phyloP scores from a whole-genome alignment of 768 basidiomycete species.

The Mycena latifolia region DNA sequence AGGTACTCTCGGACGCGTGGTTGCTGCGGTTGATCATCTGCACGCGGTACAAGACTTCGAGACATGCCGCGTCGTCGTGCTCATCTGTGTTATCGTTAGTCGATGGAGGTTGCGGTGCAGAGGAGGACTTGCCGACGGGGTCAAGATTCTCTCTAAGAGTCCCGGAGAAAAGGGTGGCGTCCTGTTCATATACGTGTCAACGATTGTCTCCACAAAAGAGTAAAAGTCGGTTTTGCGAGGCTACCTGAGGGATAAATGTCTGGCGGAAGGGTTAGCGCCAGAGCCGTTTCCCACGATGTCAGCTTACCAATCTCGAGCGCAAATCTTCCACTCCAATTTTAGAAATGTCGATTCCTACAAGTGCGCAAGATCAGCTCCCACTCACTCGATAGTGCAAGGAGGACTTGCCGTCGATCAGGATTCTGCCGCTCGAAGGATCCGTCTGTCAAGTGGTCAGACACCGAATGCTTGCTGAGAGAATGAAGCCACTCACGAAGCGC shows the following conservation, averaged over 20 bases:
- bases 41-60: constrained; percentile 86
- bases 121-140: constrained; percentile 20
- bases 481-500: constrained; percentile 59
- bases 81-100: constrained; percentile 51
- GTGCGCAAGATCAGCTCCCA: background rate
- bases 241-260: constrained; percentile 61
- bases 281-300: background rate
- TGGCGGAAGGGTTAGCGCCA: background rate
- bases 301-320: constrained; percentile 26
- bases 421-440: constrained; percentile 71
- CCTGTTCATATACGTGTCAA: constrained; percentile 43
- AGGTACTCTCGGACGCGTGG: constrained; percentile 61
- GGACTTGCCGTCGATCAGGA: constrained; percentile 66
- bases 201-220: no score
- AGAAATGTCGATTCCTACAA: constrained; percentile 67
- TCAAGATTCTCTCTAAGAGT: constrained; percentile 47
- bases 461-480: background rate
- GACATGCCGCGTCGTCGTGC: constrained; percentile 81
- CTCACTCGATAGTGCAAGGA: background rate
- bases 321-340: constrained; percentile 66
- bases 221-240: no score
- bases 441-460: constrained; percentile 43
- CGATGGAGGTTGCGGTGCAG: background rate
- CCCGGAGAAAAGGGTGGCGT: constrained; percentile 73
- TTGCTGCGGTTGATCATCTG: constrained; percentile 75